Percentiles rank a stretch among this genome's conserved stretches.
phyloP scores from a whole-genome alignment of 1,139 yeast species.

The Sugiyamaella novakii region DNA sequence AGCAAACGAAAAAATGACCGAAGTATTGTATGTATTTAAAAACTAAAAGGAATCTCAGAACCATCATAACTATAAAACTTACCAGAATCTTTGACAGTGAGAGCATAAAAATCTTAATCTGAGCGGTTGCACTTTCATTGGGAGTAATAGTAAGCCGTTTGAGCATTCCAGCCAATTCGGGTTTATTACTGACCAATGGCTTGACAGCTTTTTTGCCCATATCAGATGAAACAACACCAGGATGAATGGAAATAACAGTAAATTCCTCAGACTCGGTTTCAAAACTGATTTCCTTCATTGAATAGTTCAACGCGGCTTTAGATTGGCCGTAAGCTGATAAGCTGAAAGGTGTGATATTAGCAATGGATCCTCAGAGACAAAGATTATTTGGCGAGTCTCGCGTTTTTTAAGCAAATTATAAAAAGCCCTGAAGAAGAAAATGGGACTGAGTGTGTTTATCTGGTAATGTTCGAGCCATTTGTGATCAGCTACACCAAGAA shows the following conservation, averaged over 20 bases:
- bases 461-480: slow-evolving; percentile 36
- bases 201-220: not conserved
- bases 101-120: slow-evolving; percentile 16
- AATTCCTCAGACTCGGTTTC: slow-evolving; percentile 22
- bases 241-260: slow-evolving; percentile 9
- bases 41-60: slow-evolving; percentile 6
- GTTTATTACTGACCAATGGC: slow-evolving; percentile 10
- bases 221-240: slow-evolving; percentile 3
- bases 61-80: slow-evolving; percentile 23
- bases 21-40: too few relatives aligned
- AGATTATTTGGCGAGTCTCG: slow-evolving; percentile 35
- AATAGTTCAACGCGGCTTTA: not conserved
- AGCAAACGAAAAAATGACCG: too few relatives aligned
- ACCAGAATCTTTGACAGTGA: slow-evolving; percentile 17
- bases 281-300: not conserved
- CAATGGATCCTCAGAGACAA: slow-evolving; percentile 38
- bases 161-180: not conserved
- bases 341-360: slow-evolving; percentile 23
- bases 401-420: slow-evolving; percentile 23
- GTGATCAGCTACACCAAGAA: slow-evolving; percentile 11
- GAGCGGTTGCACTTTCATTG: slow-evolving; percentile 20
- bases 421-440: slow-evolving; percentile 36
- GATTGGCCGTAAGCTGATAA: not conserved
- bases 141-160: not conserved
- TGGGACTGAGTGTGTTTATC: slow-evolving; percentile 41